Conservation (phyloP, 768 basidiomycete genomes). For the Lentinula raphanica region DNA sequence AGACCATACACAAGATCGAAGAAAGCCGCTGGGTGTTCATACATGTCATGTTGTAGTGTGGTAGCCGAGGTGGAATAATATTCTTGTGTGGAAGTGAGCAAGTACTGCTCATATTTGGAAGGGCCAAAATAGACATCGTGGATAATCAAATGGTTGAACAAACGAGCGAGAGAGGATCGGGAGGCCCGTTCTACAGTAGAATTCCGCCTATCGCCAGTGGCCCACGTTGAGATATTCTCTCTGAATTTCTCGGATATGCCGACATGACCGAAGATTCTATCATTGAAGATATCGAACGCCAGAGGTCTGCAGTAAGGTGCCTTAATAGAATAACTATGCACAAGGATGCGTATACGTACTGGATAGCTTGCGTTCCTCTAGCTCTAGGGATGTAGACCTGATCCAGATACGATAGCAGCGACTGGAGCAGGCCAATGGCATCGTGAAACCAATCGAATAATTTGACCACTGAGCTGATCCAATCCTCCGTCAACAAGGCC, state of each 20-base stretch:
- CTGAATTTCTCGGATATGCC: constrained; percentile 39
- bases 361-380: constrained; percentile 33
- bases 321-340: background rate
- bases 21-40: constrained; percentile 46
- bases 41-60: constrained; percentile 27
- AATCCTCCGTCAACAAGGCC: constrained; percentile 35
- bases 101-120: constrained; percentile 47
- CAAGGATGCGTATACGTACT: constrained; percentile 31
- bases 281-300: constrained; percentile 50
- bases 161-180: constrained; percentile 18
- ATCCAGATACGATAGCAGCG: constrained; percentile 68
- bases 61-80: constrained; percentile 54
- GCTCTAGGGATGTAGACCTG: constrained; percentile 51
- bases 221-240: constrained; percentile 43
- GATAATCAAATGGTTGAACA: constrained; percentile 53
- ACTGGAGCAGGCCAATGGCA: constrained; percentile 60
- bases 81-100: constrained; percentile 41
- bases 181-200: constrained; percentile 10
- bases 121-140: constrained; percentile 48
- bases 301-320: constrained; percentile 37
- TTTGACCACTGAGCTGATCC: constrained; percentile 54
- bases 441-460: constrained; percentile 60
- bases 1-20: constrained; percentile 42
- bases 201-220: constrained; percentile 45
- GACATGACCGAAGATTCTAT: constrained; percentile 44